These are phyloP conservation scores for Tanacetum coccineum DNA, from an alignment of 129 eudicot genomes.

Conservation along the genomic window DNA sequence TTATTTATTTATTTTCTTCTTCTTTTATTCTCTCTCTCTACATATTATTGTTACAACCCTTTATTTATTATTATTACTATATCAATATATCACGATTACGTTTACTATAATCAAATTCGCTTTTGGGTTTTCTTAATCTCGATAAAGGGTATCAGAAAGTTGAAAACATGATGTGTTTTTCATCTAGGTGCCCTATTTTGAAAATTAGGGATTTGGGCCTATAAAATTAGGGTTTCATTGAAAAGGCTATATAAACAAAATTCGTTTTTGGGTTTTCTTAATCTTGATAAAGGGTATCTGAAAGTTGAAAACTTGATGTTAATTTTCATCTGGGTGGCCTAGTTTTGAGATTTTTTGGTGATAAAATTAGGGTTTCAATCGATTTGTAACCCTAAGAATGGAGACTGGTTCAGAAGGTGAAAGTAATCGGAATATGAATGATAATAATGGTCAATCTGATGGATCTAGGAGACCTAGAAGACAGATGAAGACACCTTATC, in stretches of 20 bases:
- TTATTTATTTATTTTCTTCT: constrained; percentile 32
- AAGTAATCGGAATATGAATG: constrained; percentile 37
- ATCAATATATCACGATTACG: neutral
- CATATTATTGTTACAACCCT: too few species aligned
- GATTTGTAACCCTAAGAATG: constrained; percentile 36
- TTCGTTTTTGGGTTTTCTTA: constrained; percentile 26
- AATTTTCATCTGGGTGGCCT: constrained; percentile 38
- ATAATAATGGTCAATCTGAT: constrained; percentile 43
- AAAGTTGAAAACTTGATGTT: constrained; percentile 18
- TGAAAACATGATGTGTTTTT: too few species aligned
- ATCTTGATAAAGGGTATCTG: neutral
- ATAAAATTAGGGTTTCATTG: constrained; percentile 21
- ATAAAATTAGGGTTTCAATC: constrained; percentile 32
- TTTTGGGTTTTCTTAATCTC: constrained; percentile 27
- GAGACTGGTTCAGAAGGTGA: constrained; percentile 73
- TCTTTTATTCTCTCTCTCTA: constrained; percentile 36
- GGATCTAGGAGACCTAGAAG: constrained; percentile 71
- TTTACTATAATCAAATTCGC: neutral
- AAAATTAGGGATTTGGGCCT: constrained; percentile 23
- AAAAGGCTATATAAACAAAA: neutral
- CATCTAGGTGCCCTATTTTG: too few species aligned
- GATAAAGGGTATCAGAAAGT: constrained; percentile 5
- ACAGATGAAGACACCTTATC: constrained; percentile 94
- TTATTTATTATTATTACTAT: constrained; percentile 19
- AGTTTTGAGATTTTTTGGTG: constrained; percentile 25